Evolutionary conservation across 768 basidiomycete genomes (phyloP).

Genomic region (Trametes cingulata): DNA sequence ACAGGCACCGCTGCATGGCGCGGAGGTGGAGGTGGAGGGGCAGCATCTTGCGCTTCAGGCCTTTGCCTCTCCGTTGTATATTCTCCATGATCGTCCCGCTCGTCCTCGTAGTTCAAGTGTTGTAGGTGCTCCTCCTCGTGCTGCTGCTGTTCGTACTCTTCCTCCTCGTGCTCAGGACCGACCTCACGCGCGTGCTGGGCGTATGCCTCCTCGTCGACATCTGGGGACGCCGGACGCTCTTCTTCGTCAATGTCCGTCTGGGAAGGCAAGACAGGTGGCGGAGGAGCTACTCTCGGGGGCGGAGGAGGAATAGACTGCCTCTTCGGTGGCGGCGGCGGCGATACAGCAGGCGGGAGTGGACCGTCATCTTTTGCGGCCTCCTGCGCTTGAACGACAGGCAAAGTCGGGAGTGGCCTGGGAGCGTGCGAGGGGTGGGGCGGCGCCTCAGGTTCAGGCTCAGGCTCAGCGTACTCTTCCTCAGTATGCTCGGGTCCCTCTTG

Average conservation of each 20-base stretch:
- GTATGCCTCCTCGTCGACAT: conserved; percentile 13
- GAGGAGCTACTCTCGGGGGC: conserved; percentile 11
- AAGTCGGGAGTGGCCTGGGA: conserved; percentile 8
- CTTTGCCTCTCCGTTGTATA: not conserved
- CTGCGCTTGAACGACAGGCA: not conserved
- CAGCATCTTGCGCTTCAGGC: not conserved
- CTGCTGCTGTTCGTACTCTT: not conserved
- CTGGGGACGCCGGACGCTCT: not conserved
- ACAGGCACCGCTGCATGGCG: conserved; percentile 10
- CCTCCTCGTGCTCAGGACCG: conserved; percentile 9
- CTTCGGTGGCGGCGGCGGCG: conserved; percentile 1
- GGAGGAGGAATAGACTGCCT: conserved; percentile 5
- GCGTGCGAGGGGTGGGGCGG: conserved; percentile 21
- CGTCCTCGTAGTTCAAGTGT: not conserved
- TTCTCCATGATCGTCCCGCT: not conserved
- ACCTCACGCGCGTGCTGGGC: conserved; percentile 2
- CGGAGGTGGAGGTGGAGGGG: conserved; percentile 20
- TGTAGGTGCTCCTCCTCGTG: not conserved
- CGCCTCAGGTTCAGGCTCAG: conserved; percentile 13
- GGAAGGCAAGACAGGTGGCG: not conserved
- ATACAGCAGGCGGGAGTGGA: conserved; percentile 9
- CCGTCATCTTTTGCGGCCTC: not conserved
- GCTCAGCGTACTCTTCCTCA: conserved; percentile 24
- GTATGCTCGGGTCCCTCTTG: conserved; percentile 9
- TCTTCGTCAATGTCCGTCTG: not conserved